Percentiles rank a stretch among this genome's conserved stretches.
These are phyloP conservation scores for Coniella lustricola DNA, from an alignment of 2,329 filamentous ascomycete species.

Conservation along the genomic window DNA sequence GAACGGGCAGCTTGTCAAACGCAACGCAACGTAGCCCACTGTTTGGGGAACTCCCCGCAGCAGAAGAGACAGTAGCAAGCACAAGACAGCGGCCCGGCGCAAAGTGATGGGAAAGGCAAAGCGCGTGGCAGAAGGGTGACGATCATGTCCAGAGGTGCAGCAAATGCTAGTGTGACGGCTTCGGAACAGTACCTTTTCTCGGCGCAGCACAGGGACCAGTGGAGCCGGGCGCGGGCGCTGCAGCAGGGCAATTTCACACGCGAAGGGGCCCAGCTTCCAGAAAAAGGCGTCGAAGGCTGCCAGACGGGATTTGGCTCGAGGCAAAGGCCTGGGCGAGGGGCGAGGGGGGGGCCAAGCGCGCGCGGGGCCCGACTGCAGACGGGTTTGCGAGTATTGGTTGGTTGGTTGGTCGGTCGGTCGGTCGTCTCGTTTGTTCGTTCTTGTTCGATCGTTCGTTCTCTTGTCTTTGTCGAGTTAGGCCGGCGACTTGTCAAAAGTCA, in stretches of 20 bases:
- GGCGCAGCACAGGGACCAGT: constrained; percentile 11
- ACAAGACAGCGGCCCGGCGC: neutral
- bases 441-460: too few species aligned
- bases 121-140: neutral
- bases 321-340: neutral
- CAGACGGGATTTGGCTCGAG: constrained; percentile 1
- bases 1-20: too few species aligned
- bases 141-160: constrained; percentile 2
- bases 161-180: constrained; percentile 5
- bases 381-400: too few species aligned
- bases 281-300: constrained; percentile 11
- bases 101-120: constrained; percentile 2
- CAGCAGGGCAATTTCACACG: constrained; percentile 6
- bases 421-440: too few species aligned
- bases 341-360: neutral
- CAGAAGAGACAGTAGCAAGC: neutral
- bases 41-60: too few species aligned
- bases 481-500: too few species aligned
- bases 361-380: too few species aligned
- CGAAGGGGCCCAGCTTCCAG: constrained; percentile 10
- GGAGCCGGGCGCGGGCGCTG: constrained; percentile 6
- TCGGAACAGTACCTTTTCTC: constrained; percentile 13
- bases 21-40: too few species aligned
- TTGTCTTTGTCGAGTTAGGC: too few species aligned
- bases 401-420: too few species aligned